phyloP scores from a whole-genome alignment of 2,329 filamentous ascomycete species.

The Chaetomium strumarium region DNA sequence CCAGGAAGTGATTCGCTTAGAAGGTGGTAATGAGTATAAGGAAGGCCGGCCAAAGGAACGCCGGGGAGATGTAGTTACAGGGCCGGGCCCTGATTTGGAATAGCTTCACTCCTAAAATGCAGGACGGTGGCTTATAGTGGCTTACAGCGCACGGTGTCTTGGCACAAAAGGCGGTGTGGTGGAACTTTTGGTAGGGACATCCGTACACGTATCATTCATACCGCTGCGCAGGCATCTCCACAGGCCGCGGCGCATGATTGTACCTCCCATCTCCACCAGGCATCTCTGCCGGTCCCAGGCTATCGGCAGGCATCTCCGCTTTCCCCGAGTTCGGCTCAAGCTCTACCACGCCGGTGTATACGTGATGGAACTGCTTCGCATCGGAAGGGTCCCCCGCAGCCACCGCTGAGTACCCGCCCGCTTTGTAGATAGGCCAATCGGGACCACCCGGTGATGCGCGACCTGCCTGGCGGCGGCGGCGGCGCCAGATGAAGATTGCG shows the following conservation, averaged over 20 bases:
- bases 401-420: too few species aligned
- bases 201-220: not conserved
- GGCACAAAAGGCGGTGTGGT: too few species aligned
- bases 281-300: not conserved
- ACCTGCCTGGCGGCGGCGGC: too few species aligned
- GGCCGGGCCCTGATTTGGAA: not conserved
- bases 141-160: too few species aligned
- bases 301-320: not conserved
- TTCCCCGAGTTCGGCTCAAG: not conserved
- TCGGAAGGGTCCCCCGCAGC: slow-evolving; percentile 32
- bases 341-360: not conserved
- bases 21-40: slow-evolving; percentile 4
- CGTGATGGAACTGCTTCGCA: not conserved
- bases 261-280: not conserved
- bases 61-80: not conserved
- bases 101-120: too few species aligned
- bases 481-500: too few species aligned
- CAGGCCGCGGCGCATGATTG: not conserved
- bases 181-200: not conserved
- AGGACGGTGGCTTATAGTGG: too few species aligned
- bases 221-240: slow-evolving; percentile 6
- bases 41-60: not conserved
- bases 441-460: too few species aligned
- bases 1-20: slow-evolving; percentile 1
- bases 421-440: too few species aligned